Evolutionary conservation across 352 stramenopile genomes (phyloP).

Genomic region (Pythium plurisporium): DNA sequence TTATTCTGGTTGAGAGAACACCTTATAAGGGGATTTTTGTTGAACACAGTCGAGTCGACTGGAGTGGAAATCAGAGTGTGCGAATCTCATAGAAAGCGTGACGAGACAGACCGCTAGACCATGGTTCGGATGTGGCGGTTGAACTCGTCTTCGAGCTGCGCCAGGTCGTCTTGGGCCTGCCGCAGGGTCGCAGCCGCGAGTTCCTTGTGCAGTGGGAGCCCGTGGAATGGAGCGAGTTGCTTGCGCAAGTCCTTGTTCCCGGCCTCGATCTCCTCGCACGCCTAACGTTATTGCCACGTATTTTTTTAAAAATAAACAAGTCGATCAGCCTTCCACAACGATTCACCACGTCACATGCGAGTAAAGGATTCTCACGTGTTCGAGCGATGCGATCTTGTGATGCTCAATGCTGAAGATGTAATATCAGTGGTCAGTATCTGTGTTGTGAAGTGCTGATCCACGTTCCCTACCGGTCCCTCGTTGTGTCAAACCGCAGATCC

Average conservation of each 20-base stretch:
- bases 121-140: conserved; percentile 44
- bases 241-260: conserved; percentile 26
- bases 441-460: not conserved
- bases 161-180: conserved; percentile 30
- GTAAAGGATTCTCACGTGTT: conserved; percentile 21
- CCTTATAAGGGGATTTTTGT: too few species aligned
- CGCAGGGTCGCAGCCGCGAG: conserved; percentile 30
- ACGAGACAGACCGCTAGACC: conserved; percentile 16
- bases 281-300: conserved; percentile 13
- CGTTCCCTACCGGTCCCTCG: conserved; percentile 23
- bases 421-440: not conserved
- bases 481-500: conserved; percentile 22
- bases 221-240: conserved; percentile 33
- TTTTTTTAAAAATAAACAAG: too few species aligned
- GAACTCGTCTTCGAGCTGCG: conserved; percentile 44
- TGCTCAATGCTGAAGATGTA: conserved; percentile 29
- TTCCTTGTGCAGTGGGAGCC: conserved; percentile 34
- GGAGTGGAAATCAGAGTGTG: too few species aligned
- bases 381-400: conserved; percentile 24
- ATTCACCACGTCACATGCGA: too few species aligned
- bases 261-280: conserved; percentile 30
- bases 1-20: too few species aligned
- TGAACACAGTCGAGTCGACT: too few species aligned
- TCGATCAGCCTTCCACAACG: too few species aligned
- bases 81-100: not conserved